Evolutionary conservation across 2,329 filamentous ascomycete genomes (phyloP), one percentile per base, ranked within the genome.

Genomic region (Aspergillus pseudonomiae): DNA sequence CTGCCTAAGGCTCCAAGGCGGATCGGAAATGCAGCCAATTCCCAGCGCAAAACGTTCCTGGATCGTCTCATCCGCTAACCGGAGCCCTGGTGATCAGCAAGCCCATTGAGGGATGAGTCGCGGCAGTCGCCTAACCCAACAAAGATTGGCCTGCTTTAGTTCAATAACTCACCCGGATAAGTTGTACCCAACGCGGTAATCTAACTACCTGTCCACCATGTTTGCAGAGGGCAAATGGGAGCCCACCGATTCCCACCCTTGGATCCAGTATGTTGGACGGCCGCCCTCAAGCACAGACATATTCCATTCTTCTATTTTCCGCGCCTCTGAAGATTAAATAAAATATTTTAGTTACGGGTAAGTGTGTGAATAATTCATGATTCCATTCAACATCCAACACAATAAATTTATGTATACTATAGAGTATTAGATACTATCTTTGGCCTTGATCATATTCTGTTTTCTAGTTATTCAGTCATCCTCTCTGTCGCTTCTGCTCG

Each of bases 1-100:
- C 28, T 39, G 62, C 57, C 53, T 63, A 24, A 57, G 62, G 62
- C 58, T 32, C 21, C 21, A 24, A 55, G 52, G 50, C 36, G 26
- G n/a, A 21, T 36, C 28, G 46, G 19, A 36, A 59, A 63, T 53
- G 52, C 53, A 61, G 58, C 52, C 34, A 56, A 41, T 41, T 57
- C 61, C 61, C 59, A 59, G 57, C 36, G 57, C 57, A 62, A 61
- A 68, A 65, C 63, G 67, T 69, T 68, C 67, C 67, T 68, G 67
- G 64, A 65, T 68, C 62, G 57, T 56, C 64, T 68, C 60, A 59
- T 53, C 54, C 59, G 21, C 58, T 60, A 65, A 66, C 59, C 61
- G 61, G 62, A 65, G 66, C 64, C 60, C 63, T 65, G 66, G 60
- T 63, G 65, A 65, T 65, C 66, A 48, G 53, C 65, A 65, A 63